Conservation (phyloP, 2,329 filamentous ascomycete genomes). For the Sordariomycetes sp. region DNA sequence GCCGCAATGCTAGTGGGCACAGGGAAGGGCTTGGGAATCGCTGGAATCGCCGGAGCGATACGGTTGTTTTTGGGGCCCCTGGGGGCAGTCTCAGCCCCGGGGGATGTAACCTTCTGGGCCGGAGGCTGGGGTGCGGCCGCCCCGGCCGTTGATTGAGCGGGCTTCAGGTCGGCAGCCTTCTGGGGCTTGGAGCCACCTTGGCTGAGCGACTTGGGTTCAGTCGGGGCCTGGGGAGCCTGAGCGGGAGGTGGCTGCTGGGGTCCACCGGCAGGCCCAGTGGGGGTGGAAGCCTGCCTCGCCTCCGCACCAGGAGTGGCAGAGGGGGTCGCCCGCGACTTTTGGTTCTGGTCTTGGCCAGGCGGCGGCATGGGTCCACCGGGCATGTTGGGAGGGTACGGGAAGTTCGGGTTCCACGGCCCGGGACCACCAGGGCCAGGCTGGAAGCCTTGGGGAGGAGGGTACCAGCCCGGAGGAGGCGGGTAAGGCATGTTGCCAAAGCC, state of each 20-base stretch:
- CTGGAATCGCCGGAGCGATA: constrained; percentile 48
- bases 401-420: constrained; percentile 40
- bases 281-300: constrained; percentile 35
- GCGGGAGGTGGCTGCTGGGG: constrained; percentile 32
- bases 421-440: constrained; percentile 43
- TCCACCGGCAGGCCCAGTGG: constrained; percentile 36
- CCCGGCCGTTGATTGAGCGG: neutral
- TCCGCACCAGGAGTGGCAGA: constrained; percentile 22
- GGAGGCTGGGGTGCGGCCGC: constrained; percentile 12
- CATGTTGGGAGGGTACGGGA: constrained; percentile 41
- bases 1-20: constrained; percentile 14
- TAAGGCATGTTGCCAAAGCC: constrained; percentile 62
- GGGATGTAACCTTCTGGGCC: constrained; percentile 24
- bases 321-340: constrained; percentile 30
- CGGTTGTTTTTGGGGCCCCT: constrained; percentile 37
- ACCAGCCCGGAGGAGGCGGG: constrained; percentile 67
- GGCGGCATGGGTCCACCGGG: neutral
- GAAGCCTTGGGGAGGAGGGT: constrained; percentile 63
- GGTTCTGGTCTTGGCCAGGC: neutral
- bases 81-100: constrained; percentile 18
- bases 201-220: constrained; percentile 38
- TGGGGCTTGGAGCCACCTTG: constrained; percentile 30
- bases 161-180: constrained; percentile 5
- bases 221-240: constrained; percentile 25
- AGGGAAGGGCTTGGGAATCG: constrained; percentile 12